Evolutionary conservation across 2,329 filamentous ascomycete species (phyloP).

Genomic region (Stachybotrys chlorohalonatus): DNA sequence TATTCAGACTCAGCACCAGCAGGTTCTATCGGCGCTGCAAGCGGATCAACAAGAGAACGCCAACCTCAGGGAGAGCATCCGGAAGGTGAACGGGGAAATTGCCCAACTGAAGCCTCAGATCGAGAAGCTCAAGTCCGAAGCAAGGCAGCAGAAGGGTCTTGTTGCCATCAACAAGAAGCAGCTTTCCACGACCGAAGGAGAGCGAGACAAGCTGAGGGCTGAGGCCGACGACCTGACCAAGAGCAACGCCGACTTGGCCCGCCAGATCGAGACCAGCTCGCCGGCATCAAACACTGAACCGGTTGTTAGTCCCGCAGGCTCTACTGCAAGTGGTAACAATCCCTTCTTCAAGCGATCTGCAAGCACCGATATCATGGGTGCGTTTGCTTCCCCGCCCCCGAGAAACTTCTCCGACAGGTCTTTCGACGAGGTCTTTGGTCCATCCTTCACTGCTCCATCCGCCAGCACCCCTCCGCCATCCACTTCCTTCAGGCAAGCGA

Average conservation of each 20-base stretch:
- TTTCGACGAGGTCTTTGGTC: conserved; percentile 83
- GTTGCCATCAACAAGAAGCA: conserved; percentile 99
- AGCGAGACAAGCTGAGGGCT: conserved; percentile 76
- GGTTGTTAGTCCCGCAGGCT: conserved; percentile 61
- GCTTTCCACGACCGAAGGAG: conserved; percentile 76
- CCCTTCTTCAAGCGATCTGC: conserved; percentile 79
- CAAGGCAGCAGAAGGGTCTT: conserved; percentile 89
- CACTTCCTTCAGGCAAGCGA: conserved; percentile 38
- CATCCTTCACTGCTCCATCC: conserved; percentile 43
- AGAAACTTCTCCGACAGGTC: conserved; percentile 52
- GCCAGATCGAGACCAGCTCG: conserved; percentile 43
- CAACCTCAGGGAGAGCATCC: conserved; percentile 78
- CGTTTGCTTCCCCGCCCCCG: conserved; percentile 39
- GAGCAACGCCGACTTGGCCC: conserved; percentile 49
- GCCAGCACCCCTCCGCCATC: conserved; percentile 32
- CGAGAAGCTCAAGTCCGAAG: conserved; percentile 87
- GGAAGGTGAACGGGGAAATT: conserved; percentile 72
- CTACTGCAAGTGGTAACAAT: conserved; percentile 71
- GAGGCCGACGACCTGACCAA: conserved; percentile 65
- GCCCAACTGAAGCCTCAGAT: conserved; percentile 78
- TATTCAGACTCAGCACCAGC: conserved; percentile 71
- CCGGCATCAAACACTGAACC: conserved; percentile 35
- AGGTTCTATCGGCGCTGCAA: conserved; percentile 65
- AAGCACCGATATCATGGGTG: conserved; percentile 50
- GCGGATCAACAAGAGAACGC: conserved; percentile 85